These are phyloP conservation scores for Tylopilus sp. DNA, from an alignment of 1,284 basidiomycete species.

Conservation along the genomic window DNA sequence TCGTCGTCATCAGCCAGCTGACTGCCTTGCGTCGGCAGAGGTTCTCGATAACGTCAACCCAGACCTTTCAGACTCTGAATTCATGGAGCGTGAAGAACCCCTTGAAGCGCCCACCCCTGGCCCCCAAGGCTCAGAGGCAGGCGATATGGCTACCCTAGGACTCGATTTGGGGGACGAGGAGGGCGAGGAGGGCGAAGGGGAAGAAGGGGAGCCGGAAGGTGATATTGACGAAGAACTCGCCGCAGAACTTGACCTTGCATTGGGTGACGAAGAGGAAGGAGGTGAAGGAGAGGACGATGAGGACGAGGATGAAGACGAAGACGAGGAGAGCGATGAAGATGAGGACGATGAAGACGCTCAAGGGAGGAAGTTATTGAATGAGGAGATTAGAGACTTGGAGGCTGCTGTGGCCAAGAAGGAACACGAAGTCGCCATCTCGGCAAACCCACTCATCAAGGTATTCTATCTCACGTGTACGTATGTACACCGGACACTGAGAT, in stretches of 20 bases:
- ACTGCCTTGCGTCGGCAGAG: constrained; percentile 40
- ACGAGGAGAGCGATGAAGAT: constrained; percentile 65
- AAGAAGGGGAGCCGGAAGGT: constrained; percentile 53
- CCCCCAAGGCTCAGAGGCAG: constrained; percentile 52
- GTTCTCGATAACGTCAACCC: constrained; percentile 82
- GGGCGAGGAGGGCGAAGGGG: constrained; percentile 57
- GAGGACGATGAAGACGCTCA: constrained; percentile 72
- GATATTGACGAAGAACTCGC: constrained; percentile 78
- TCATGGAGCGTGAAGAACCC: constrained; percentile 63
- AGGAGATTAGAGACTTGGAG: constrained; percentile 88
- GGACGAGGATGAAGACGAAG: constrained; percentile 66
- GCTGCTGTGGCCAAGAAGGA: constrained; percentile 85
- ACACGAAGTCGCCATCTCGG: constrained; percentile 79
- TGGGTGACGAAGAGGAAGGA: constrained; percentile 66
- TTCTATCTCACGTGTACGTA: constrained; percentile 10
- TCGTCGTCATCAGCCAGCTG: background rate
- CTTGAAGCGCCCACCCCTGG: constrained; percentile 64
- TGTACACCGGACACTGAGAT: constrained; percentile 3
- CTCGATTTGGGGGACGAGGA: constrained; percentile 54
- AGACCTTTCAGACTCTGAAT: constrained; percentile 83
- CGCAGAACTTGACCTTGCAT: constrained; percentile 68
- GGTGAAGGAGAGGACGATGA: constrained; percentile 64
- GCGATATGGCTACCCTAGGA: constrained; percentile 57
- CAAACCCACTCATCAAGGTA: constrained; percentile 86
- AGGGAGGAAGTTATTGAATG: constrained; percentile 76